phyloP scores from a whole-genome alignment of 2,329 filamentous ascomycete genomes.

The Orbilia oligospora region DNA sequence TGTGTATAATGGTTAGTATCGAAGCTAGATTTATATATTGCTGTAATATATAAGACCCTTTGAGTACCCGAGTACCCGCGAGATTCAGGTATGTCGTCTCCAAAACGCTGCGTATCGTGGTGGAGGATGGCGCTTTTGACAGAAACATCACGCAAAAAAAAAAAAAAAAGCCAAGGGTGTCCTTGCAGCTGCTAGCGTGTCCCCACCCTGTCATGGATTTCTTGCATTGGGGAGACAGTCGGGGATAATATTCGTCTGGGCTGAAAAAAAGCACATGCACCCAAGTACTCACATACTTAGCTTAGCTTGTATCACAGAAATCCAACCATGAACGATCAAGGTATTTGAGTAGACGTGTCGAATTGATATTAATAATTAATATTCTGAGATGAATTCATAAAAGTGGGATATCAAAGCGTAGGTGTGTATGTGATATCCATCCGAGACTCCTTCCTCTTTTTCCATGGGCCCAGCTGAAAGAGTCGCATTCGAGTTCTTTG shows the following conservation, averaged over 20 bases:
- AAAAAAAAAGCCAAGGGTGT: conserved; percentile 34
- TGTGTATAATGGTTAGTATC: no score
- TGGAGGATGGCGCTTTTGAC: conserved; percentile 27
- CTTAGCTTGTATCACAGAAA: not conserved
- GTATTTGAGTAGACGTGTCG: conserved; percentile 17
- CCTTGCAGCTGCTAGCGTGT: conserved; percentile 34
- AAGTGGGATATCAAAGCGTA: conserved; percentile 40
- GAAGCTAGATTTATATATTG: no score
- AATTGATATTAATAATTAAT: not conserved
- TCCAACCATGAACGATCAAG: not conserved
- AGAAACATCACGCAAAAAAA: conserved; percentile 47
- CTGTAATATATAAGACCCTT: no score
- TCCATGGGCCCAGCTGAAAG: not conserved
- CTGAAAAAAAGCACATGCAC: conserved; percentile 34
- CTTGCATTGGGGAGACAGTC: conserved; percentile 22
- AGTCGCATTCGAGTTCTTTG: conserved; percentile 32
- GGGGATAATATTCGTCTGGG: conserved; percentile 11
- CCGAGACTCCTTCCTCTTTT: conserved; percentile 7
- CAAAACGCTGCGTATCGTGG: not conserved
- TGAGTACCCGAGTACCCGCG: no score
- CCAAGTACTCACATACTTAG: not conserved
- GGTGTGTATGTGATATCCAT: conserved; percentile 17
- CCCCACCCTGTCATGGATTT: conserved; percentile 36
- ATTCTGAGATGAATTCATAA: not conserved
- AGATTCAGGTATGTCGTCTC: no score